These are phyloP conservation scores for Spongospora subterranea DNA, from an alignment of 208 protist genomes.

Conservation along the genomic window DNA sequence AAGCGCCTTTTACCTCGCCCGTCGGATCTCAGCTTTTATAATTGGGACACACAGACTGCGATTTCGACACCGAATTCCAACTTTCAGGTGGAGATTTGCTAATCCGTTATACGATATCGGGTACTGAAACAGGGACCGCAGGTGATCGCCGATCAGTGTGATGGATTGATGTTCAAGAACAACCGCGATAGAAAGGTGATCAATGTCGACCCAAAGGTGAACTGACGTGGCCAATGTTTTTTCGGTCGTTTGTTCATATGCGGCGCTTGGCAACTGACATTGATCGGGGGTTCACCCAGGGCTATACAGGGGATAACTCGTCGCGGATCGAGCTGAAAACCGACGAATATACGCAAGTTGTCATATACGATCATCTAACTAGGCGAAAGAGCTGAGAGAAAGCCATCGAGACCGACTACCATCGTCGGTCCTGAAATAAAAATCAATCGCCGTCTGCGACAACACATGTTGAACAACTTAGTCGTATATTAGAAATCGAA, in stretches of 20 bases:
- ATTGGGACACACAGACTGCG: slow-evolving; percentile 80
- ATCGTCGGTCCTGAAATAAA: not conserved
- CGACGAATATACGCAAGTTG: slow-evolving; percentile 89
- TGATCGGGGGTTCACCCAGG: not conserved
- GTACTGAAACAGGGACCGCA: not conserved
- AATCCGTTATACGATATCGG: not conserved
- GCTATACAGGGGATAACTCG: slow-evolving; percentile 88
- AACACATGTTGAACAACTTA: not conserved
- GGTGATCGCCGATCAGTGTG: slow-evolving; percentile 92
- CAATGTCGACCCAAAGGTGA: slow-evolving; percentile 90
- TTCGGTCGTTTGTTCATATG: not conserved
- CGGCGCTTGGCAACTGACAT: not conserved
- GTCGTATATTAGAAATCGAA: not conserved
- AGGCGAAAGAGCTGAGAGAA: slow-evolving; percentile 67
- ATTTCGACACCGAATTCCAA: slow-evolving; percentile 39
- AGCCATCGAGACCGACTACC: not conserved
- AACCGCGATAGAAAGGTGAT: slow-evolving; percentile 96
- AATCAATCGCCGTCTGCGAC: not conserved
- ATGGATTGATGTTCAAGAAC: slow-evolving; percentile 95
- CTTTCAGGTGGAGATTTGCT: slow-evolving; percentile 21
- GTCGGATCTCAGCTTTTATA: slow-evolving; percentile 91
- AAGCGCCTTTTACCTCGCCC: slow-evolving; percentile 89
- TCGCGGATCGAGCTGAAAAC: slow-evolving; percentile 86
- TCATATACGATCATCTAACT: slow-evolving; percentile 79
- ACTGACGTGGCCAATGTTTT: not conserved